Base-by-base conservation (phyloP, 2,329 filamentous ascomycete genomes). In the Didymosphaeria variabile region DNA sequence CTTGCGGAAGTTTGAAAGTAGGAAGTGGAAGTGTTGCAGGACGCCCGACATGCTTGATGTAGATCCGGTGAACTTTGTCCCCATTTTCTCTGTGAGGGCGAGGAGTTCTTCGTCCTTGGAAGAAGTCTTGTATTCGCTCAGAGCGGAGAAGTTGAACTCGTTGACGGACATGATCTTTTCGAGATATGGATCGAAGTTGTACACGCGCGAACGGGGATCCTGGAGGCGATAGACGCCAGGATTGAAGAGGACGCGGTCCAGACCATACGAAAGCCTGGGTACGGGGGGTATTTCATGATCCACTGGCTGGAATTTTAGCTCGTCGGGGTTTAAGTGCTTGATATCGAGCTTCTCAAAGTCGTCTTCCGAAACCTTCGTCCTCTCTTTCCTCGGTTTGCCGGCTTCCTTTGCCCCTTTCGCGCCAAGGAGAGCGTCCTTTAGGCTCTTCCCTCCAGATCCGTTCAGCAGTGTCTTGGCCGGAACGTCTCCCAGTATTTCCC, bases 161-260 rank as follows among this genome's bases (percentile, higher is more conserved):
- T 87, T 83, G 17, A 95, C 89, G 1, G 95, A 94, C 93, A 98
- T 98, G 70, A 99, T 96, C 55, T 88, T 89, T 62, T 93, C 88
- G 21, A 99, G 85, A 72, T 97, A 97, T 0, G 96, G 95, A 74
- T 99, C 94, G 71, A 99, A 99, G 76, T 99, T 99, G 84, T 89
- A 99, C 7, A 98, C 93, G 19, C 89, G 86, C 42, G 94, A 93
- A 60, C 92, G 87, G 26, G 90, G 89, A 76, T 99, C 95, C 78
- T 97, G 94, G 55, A 99, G 86, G 54, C 92, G 90, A 76, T 97
- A 97, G 40, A 97, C 92, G 23, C 95, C 83, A 66, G 80, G 86
- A 78, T 97, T 99, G 85, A 99, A 99, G 2, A 99, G 82, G n/a
- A 96, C 94, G 59, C 93, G 86, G 63, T 97, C 92, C 34, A 97